Conservation (phyloP, 192 early-diverging fungal genomes). For the Podila epicladia region DNA sequence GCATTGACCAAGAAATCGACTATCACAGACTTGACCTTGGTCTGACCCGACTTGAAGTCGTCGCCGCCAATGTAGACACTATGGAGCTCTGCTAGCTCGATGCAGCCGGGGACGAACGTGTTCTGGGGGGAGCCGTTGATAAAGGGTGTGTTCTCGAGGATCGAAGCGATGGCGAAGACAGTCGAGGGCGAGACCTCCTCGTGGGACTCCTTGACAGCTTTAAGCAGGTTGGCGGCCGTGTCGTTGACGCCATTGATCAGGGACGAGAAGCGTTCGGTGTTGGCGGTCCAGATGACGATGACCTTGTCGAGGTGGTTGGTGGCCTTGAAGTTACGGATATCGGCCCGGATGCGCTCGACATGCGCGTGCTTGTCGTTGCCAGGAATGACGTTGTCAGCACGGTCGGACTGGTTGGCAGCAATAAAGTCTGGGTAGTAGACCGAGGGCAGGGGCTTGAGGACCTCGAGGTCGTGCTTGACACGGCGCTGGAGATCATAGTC, state of each 20-base stretch:
- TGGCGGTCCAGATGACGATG: constrained; percentile 98
- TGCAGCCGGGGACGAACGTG: constrained; percentile 97
- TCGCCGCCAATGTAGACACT: constrained; percentile 96
- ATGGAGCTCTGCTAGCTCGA: constrained; percentile 90
- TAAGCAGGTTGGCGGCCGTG: constrained; percentile 92
- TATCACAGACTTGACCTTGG: constrained; percentile 99
- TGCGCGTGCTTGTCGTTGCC: constrained; percentile 91
- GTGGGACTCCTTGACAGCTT: constrained; percentile 82
- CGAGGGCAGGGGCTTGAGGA: constrained; percentile 89
- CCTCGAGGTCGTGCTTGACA: constrained; percentile 80
- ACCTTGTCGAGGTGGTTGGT: constrained; percentile 90
- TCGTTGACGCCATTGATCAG: constrained; percentile 95
- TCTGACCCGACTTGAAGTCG: constrained; percentile 99
- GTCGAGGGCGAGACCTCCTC: constrained; percentile 95
- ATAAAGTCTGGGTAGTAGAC: constrained; percentile 99
- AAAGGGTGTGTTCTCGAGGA: constrained; percentile 95
- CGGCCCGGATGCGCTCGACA: constrained; percentile 90
- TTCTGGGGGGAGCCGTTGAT: constrained; percentile 99
- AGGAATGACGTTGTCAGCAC: constrained; percentile 91
- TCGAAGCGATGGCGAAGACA: constrained; percentile 95
- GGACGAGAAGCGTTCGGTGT: constrained; percentile 94
- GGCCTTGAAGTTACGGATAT: constrained; percentile 97
- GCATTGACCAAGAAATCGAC: constrained; percentile 99
- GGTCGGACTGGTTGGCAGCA: constrained; percentile 97
- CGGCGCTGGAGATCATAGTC: constrained; percentile 97